Evolutionary conservation across 2,329 filamentous ascomycete genomes (phyloP).

Genomic region (Myriosclerotinia scirpicola): DNA sequence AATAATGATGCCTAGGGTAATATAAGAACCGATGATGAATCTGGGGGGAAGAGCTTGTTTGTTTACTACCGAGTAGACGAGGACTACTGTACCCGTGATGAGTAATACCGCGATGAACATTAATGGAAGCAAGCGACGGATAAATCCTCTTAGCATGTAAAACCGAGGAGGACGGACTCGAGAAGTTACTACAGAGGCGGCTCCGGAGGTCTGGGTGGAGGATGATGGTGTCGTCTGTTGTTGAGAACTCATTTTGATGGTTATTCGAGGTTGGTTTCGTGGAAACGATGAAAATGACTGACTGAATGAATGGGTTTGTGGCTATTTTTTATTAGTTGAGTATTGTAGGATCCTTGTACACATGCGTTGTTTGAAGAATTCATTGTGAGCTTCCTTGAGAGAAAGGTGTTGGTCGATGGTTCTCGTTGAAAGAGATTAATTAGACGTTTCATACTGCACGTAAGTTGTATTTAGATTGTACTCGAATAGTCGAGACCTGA

Average conservation of each 20-base stretch:
- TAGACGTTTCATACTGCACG: not conserved
- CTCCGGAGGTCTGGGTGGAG: not conserved
- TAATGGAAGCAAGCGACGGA: not conserved
- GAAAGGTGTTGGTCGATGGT: not conserved
- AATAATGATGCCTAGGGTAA: not conserved
- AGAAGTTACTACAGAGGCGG: not conserved
- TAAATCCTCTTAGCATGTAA: conserved; percentile 1
- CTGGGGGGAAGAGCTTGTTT: not conserved
- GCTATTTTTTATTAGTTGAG: not conserved
- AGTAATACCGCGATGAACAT: not conserved
- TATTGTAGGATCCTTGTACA: not conserved
- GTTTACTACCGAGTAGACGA: not conserved
- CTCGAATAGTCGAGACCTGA: not conserved
- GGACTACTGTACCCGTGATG: not conserved
- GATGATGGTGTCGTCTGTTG: not conserved
- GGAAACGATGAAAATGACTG: not conserved
- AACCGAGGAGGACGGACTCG: not conserved
- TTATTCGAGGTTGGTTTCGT: not conserved
- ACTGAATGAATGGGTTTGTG: not conserved
- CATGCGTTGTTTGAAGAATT: not conserved
- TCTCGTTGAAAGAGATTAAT: not conserved
- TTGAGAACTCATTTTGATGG: not conserved
- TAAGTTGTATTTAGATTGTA: not conserved
- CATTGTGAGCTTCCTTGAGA: not conserved
- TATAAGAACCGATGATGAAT: not conserved